Conservation (phyloP, 1,139 yeast species). For the Zygotorulaspora mrakii region DNA sequence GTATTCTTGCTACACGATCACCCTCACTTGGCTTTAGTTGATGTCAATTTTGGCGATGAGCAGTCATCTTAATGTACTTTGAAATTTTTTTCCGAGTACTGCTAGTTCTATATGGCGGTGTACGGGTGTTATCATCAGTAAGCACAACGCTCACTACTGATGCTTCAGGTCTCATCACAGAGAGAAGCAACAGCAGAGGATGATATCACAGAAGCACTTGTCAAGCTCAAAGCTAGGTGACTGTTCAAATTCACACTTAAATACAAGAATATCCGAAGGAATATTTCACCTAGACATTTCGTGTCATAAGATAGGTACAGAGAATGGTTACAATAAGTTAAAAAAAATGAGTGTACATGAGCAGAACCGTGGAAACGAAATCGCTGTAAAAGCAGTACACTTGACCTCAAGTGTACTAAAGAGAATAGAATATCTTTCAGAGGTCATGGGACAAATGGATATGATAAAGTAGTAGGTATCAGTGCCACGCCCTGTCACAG, state of each 20-base stretch:
- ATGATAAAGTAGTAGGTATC: conserved; percentile 36
- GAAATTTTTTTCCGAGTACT: conserved; percentile 13
- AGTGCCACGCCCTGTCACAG: conserved; percentile 99
- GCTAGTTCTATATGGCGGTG: conserved; percentile 9
- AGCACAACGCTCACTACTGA: not conserved
- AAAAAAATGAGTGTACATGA: conserved; percentile 5
- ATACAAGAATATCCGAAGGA: no score
- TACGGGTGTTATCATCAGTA: conserved; percentile 16
- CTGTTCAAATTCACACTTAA: no score
- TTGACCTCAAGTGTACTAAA: conserved; percentile 33
- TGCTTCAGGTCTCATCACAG: not conserved
- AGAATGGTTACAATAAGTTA: conserved; percentile 3
- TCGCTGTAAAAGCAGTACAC: conserved; percentile 9
- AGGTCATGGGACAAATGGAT: conserved; percentile 7
- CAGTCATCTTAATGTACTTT: no score
- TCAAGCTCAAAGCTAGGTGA: no score
- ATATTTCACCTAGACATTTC: no score
- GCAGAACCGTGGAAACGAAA: no score
- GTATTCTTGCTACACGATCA: not conserved
- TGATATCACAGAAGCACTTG: no score
- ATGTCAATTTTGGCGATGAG: no score
- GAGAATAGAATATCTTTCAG: conserved; percentile 12
- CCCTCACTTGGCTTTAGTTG: no score
- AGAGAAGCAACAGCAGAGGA: no score
- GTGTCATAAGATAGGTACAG: conserved; percentile 29